Conservation (phyloP, 495 filamentous ascomycete species). For the Parmelia sp. region DNA sequence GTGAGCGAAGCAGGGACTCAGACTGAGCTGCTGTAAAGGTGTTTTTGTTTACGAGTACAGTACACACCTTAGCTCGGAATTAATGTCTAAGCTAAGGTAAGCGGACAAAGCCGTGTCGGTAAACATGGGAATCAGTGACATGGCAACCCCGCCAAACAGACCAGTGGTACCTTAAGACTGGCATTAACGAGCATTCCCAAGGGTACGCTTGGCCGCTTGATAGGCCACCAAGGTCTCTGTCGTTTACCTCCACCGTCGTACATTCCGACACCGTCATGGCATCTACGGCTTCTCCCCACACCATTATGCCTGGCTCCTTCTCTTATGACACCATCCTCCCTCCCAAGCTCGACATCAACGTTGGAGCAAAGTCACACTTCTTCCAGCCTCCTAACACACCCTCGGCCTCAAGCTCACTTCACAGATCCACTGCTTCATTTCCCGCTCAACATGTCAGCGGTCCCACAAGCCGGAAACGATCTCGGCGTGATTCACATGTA, state of each 20-base stretch:
- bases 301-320: slow-evolving; percentile 45
- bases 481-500: slow-evolving; percentile 29
- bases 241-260: no score
- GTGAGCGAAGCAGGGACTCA: no score
- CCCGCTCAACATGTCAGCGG: slow-evolving; percentile 10
- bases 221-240: not conserved
- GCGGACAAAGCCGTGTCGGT: no score
- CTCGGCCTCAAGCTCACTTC: slow-evolving; percentile 54
- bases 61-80: no score
- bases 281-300: slow-evolving; percentile 7
- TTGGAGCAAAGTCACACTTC: slow-evolving; percentile 50
- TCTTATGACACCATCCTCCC: slow-evolving; percentile 47
- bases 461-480: slow-evolving; percentile 37
- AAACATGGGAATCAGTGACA: no score
- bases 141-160: no score
- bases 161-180: no score
- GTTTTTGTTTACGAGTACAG: no score
- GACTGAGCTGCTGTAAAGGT: no score
- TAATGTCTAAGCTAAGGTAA: no score
- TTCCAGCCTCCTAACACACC: slow-evolving; percentile 66
- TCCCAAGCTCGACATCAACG: slow-evolving; percentile 47
- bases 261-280: slow-evolving; percentile 15
- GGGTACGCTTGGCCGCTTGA: slow-evolving; percentile 8
- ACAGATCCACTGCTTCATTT: slow-evolving; percentile 51
- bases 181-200: not conserved